Conservation (phyloP, 371 early-diverging fungal genomes). For the Synchytrium microbalum region DNA sequence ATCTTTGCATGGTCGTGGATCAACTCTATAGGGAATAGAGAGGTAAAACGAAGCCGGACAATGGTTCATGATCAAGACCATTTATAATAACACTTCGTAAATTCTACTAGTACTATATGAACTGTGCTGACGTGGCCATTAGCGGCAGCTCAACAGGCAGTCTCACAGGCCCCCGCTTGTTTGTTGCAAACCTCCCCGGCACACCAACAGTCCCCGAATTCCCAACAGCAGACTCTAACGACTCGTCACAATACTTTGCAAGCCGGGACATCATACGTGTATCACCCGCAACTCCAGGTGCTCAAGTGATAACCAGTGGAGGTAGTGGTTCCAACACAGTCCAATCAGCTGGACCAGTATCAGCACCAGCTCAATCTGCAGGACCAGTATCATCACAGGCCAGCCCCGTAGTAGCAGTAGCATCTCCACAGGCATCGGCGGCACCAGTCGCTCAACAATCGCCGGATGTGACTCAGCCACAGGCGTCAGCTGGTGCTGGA, state of each 20-base stretch:
- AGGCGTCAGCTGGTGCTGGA: background rate
- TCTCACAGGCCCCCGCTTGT: conserved; percentile 38
- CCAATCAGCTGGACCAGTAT: background rate
- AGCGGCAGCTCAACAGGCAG: conserved; percentile 27
- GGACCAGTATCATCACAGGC: background rate
- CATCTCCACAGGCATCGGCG: background rate
- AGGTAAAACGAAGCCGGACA: background rate
- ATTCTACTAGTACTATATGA: conserved; percentile 53
- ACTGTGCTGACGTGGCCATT: conserved; percentile 55
- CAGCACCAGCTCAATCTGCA: background rate
- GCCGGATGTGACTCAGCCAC: background rate
- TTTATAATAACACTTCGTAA: background rate
- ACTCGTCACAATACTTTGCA: background rate
- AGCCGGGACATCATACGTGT: background rate
- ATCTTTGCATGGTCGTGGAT: conserved; percentile 63
- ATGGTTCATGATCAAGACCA: background rate
- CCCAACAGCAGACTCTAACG: background rate
- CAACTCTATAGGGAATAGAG: conserved; percentile 49
- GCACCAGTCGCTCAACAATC: background rate
- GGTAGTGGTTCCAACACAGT: background rate
- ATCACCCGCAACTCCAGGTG: background rate
- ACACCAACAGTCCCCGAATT: conserved; percentile 12
- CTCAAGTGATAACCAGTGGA: background rate
- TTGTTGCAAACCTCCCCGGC: conserved; percentile 40
- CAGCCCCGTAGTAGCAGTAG: background rate